Percentiles rank a stretch among this genome's conserved stretches.
These are phyloP conservation scores for Peronosclerospora sorghi DNA, from an alignment of 352 stramenopile genomes.

Conservation along the genomic window DNA sequence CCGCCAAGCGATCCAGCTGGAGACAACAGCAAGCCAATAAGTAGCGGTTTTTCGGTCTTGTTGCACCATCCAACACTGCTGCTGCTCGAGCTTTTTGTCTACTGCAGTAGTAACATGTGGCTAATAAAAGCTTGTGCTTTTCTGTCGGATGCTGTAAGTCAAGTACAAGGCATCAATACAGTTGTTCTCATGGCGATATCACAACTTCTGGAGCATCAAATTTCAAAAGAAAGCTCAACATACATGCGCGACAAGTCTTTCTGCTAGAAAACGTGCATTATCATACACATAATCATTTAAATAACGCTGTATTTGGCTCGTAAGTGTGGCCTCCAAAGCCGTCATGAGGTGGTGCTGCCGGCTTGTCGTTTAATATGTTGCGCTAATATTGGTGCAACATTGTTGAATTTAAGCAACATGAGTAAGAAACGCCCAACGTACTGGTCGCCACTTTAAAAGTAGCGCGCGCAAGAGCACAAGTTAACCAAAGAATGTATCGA, in stretches of 20 bases:
- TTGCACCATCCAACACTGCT: constrained; percentile 38
- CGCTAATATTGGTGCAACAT: constrained; percentile 2
- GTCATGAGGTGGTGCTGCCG: constrained; percentile 4
- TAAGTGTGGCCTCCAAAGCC: constrained; percentile 37
- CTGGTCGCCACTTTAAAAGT: not conserved
- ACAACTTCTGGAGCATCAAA: constrained; percentile 7
- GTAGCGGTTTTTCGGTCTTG: constrained; percentile 43
- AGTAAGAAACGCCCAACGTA: constrained; percentile 1
- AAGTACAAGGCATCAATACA: constrained; percentile 13
- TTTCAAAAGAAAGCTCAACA: constrained; percentile 1
- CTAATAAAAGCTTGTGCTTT: constrained; percentile 42
- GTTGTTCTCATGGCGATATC: not conserved
- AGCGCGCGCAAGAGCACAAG: not conserved
- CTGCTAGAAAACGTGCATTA: constrained; percentile 71
- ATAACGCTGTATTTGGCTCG: constrained; percentile 37
- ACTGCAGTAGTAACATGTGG: constrained; percentile 56
- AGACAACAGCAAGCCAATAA: constrained; percentile 66
- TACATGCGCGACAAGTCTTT: constrained; percentile 74
- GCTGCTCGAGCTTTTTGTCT: constrained; percentile 39
- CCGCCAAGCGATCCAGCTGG: constrained; percentile 48
- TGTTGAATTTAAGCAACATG: not conserved
- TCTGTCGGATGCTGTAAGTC: constrained; percentile 37
- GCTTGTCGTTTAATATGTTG: not conserved
- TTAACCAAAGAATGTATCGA: constrained; percentile 16
- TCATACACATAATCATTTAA: constrained; percentile 44